These are phyloP conservation scores for Lactuca sativa DNA, from an alignment of 129 eudicot genomes.

Conservation along the genomic window DNA sequence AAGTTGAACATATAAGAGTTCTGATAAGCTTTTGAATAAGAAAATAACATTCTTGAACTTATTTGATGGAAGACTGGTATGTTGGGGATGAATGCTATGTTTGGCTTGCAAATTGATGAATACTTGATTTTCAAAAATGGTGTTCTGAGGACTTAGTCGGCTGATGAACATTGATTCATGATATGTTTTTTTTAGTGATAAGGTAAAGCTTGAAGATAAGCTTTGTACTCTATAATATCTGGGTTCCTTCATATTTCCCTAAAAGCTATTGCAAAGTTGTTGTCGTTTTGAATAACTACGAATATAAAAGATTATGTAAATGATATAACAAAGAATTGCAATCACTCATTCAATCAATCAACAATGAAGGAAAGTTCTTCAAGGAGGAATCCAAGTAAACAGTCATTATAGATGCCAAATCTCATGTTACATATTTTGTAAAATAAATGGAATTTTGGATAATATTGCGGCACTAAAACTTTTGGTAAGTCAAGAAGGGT, in stretches of 20 bases:
- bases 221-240: background rate
- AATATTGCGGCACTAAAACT: too few species aligned
- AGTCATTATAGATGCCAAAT: too few species aligned
- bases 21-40: background rate
- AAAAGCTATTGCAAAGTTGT: background rate
- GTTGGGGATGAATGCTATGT: background rate
- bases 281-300: background rate
- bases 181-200: background rate
- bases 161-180: background rate
- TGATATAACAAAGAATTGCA: background rate
- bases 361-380: too few species aligned
- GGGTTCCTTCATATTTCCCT: background rate
- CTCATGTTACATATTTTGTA: too few species aligned
- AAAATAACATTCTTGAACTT: background rate
- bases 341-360: too few species aligned
- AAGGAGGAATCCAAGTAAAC: too few species aligned
- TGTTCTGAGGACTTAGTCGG: background rate
- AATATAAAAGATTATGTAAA: background rate
- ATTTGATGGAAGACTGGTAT: background rate
- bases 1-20: background rate
- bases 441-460: too few species aligned
- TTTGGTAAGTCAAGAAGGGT: too few species aligned
- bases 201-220: background rate
- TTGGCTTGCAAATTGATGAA: background rate
- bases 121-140: background rate